These are phyloP conservation scores for Solanum chacoense DNA, from an alignment of 305 asterid species.

Conservation along the genomic window DNA sequence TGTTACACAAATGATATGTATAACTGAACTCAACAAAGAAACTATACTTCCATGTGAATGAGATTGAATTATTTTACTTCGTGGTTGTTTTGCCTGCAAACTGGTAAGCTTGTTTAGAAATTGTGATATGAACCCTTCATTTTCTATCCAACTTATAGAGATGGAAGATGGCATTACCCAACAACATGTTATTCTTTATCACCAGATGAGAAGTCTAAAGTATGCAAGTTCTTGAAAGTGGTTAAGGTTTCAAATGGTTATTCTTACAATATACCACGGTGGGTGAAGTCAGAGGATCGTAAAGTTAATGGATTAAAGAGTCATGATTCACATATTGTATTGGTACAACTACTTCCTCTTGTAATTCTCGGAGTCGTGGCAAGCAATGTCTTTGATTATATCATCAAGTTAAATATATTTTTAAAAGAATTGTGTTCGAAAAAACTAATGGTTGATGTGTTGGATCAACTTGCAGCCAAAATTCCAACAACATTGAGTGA, in stretches of 20 bases:
- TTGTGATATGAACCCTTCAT: neutral
- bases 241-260: neutral
- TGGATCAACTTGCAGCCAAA: neutral
- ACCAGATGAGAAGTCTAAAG: too few relatives aligned
- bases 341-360: too few relatives aligned
- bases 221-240: neutral
- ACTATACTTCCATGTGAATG: neutral
- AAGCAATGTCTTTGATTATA: neutral
- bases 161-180: neutral
- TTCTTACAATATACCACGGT: neutral
- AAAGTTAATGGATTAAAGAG: neutral
- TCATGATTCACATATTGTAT: too few relatives aligned
- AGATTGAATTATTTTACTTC: neutral
- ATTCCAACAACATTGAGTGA: neutral
- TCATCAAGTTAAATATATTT: too few relatives aligned
- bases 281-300: neutral
- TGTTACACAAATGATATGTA: neutral
- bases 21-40: neutral
- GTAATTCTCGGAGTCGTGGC: too few relatives aligned
- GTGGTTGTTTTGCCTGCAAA: neutral
- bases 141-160: neutral
- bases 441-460: neutral
- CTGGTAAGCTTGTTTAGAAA: neutral
- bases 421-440: too few relatives aligned
- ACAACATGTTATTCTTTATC: neutral